Evolutionary conservation across 306 rosid genomes (phyloP).

Genomic region (Cucurbita ficifolia): DNA sequence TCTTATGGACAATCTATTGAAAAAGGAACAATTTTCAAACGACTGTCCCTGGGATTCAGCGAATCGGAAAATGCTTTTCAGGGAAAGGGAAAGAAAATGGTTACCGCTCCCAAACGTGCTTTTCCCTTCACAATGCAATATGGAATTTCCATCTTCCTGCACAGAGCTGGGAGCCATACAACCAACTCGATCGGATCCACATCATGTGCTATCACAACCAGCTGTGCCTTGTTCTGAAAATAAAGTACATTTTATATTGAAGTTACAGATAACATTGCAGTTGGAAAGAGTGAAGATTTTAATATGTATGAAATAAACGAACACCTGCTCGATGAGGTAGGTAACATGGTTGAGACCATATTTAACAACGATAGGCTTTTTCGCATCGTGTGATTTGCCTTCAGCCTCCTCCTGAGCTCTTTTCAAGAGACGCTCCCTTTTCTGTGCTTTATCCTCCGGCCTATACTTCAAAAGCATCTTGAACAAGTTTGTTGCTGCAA

Average conservation of each 20-base stretch:
- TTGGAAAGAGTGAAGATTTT: neutral
- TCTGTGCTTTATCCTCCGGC: constrained; percentile 62
- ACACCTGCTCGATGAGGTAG: constrained; percentile 65
- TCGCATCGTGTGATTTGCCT: constrained; percentile 43
- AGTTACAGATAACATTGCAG: neutral
- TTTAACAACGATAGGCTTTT: constrained; percentile 58
- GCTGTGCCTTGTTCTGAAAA: constrained; percentile 55
- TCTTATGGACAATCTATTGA: constrained; percentile 54
- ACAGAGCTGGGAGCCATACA: constrained; percentile 70
- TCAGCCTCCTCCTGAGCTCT: constrained; percentile 65
- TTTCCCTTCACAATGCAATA: constrained; percentile 80
- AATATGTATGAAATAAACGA: neutral
- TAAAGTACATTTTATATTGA: neutral
- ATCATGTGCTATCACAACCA: constrained; percentile 70
- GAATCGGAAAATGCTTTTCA: neutral
- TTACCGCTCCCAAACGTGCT: constrained; percentile 59
- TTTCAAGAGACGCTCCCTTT: constrained; percentile 56
- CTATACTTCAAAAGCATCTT: constrained; percentile 67
- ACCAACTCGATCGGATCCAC: constrained; percentile 80
- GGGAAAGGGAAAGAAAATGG: neutral
- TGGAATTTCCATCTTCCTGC: constrained; percentile 80
- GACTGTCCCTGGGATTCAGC: neutral
- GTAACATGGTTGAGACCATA: constrained; percentile 78
- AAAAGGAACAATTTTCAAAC: neutral
- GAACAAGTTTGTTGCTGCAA: constrained; percentile 55